Evolutionary conservation across 2,329 filamentous ascomycete species (phyloP).

Genomic region (Botrytis cinerea): DNA sequence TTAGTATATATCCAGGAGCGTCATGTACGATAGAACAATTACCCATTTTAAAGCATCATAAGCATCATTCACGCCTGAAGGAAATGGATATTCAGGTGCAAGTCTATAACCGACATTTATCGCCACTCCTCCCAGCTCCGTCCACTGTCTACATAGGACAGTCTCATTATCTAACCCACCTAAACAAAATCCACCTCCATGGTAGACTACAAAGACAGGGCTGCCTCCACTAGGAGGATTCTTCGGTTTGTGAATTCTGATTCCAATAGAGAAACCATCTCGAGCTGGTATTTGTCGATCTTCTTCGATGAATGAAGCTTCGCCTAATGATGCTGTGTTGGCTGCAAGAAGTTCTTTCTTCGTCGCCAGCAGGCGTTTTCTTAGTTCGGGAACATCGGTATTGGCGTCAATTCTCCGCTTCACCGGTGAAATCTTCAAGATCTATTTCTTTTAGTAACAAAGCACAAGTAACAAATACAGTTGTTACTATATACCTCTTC

Average conservation of each 20-base stretch:
- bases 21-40: constrained; percentile 11
- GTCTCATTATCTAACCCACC: constrained; percentile 43
- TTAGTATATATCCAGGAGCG: background rate
- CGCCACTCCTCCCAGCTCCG: constrained; percentile 44
- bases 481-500: constrained; percentile 26
- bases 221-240: constrained; percentile 29
- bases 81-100: constrained; percentile 51
- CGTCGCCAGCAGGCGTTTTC: background rate
- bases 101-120: constrained; percentile 49
- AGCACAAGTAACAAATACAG: too few species aligned
- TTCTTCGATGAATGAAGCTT: constrained; percentile 30
- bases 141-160: constrained; percentile 41
- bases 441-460: background rate
- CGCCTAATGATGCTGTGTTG: background rate
- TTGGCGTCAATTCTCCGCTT: background rate
- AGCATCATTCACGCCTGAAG: constrained; percentile 46
- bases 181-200: constrained; percentile 44
- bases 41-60: constrained; percentile 52
- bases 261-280: constrained; percentile 32
- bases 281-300: constrained; percentile 34
- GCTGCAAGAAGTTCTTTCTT: background rate
- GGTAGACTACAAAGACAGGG: constrained; percentile 43
- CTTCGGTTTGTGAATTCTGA: constrained; percentile 34
- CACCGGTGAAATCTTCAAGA: background rate
- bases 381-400: background rate